Conservation (phyloP, 2,329 filamentous ascomycete genomes). For the Scytalidium sp. region DNA sequence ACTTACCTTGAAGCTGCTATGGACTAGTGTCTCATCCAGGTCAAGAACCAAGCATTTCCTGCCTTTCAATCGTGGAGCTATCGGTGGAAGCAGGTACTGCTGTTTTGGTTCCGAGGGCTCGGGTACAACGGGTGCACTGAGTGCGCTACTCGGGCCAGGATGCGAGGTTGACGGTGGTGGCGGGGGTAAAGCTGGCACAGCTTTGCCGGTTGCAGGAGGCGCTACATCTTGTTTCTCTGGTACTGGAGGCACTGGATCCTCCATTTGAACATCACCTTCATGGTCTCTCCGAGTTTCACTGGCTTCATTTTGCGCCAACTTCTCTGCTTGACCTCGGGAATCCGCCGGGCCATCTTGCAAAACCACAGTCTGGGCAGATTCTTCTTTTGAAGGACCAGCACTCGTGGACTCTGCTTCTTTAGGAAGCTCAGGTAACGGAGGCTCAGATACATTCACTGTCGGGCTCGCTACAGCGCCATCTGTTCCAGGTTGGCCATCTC, state of each 20-base stretch:
- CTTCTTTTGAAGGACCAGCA: neutral
- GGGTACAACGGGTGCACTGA: conserved; percentile 14
- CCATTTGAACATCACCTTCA: conserved; percentile 21
- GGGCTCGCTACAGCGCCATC: conserved; percentile 19
- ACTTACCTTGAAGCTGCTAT: conserved; percentile 95
- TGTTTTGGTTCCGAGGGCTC: conserved; percentile 27
- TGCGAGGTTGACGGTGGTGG: conserved; percentile 15
- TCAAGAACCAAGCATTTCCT: conserved; percentile 95
- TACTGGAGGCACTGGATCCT: conserved; percentile 17
- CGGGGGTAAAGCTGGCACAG: conserved; percentile 20
- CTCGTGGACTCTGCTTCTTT: conserved; percentile 16
- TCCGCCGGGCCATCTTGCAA: conserved; percentile 13
- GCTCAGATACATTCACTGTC: conserved; percentile 19
- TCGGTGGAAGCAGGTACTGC: conserved; percentile 68
- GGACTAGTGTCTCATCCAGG: conserved; percentile 93
- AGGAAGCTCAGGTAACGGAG: conserved; percentile 26
- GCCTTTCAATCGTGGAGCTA: conserved; percentile 75
- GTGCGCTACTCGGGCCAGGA: conserved; percentile 15
- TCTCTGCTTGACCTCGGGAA: neutral
- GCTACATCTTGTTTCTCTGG: conserved; percentile 19
- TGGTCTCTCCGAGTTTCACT: conserved; percentile 15
- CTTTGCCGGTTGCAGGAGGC: conserved; percentile 15
- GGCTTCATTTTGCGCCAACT: neutral
- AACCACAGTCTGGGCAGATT: conserved; percentile 12
- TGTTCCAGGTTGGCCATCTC: conserved; percentile 7